Conservation (phyloP, 495 filamentous ascomycete species). For the Aspergillus homomorphus region DNA sequence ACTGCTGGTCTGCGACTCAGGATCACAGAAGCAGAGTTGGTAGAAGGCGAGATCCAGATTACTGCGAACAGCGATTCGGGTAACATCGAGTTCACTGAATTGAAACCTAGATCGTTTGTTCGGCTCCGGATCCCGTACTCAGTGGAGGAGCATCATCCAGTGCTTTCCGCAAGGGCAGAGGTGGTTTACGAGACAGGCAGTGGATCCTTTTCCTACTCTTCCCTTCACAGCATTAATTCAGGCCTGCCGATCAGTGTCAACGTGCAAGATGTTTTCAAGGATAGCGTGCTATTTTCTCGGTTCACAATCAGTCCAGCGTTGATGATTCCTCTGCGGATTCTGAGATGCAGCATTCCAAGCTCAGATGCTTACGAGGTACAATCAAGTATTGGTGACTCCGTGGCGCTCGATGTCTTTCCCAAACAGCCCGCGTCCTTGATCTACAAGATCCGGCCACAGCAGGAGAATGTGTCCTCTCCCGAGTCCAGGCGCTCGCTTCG, state of each 20-base stretch:
- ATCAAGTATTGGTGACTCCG: conserved; percentile 51
- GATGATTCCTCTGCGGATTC: conserved; percentile 68
- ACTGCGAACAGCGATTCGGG: conserved; percentile 62
- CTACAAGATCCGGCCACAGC: conserved; percentile 62
- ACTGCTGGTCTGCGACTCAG: conserved; percentile 85
- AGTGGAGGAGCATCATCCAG: conserved; percentile 70
- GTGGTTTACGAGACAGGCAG: conserved; percentile 71
- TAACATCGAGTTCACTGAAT: conserved; percentile 57
- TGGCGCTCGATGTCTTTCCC: conserved; percentile 66
- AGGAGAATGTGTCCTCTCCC: conserved; percentile 30
- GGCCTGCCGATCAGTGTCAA: conserved; percentile 89
- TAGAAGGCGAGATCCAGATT: conserved; percentile 51
- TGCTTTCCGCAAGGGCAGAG: conserved; percentile 72
- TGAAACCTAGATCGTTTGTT: conserved; percentile 48
- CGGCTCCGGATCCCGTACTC: conserved; percentile 77
- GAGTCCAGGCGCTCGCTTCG: conserved; percentile 51
- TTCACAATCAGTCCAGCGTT: conserved; percentile 84
- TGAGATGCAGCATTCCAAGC: conserved; percentile 64
- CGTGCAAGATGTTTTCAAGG: conserved; percentile 93
- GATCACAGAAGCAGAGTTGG: conserved; percentile 63
- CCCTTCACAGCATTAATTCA: conserved; percentile 58
- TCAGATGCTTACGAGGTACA: conserved; percentile 67
- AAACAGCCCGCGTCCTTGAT: conserved; percentile 79
- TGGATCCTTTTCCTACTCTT: conserved; percentile 67
- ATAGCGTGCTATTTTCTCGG: conserved; percentile 73